Conservation (phyloP, 495 filamentous ascomycete species). For the Durotheca rogersii region DNA sequence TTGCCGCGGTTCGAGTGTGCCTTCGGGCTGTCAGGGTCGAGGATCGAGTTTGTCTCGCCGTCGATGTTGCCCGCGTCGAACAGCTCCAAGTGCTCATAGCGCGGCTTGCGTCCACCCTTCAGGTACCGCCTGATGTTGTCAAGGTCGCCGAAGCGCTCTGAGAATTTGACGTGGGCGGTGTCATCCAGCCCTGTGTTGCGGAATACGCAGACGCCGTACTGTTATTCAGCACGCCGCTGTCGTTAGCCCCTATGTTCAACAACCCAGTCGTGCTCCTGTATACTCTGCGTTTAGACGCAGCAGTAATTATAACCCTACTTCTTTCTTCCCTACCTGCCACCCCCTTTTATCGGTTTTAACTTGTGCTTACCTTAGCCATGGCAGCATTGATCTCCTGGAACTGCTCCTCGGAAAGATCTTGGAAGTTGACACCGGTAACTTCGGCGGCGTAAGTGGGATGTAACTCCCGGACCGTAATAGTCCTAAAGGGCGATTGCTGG, state of each 20-base stretch:
- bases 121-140: constrained; percentile 60
- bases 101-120: constrained; percentile 45
- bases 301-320: too few species aligned
- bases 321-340: too few species aligned
- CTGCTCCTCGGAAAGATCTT: constrained; percentile 45
- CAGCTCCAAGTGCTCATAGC: constrained; percentile 51
- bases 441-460: constrained; percentile 59
- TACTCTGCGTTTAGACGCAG: background rate
- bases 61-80: constrained; percentile 63
- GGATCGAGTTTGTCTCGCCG: constrained; percentile 36
- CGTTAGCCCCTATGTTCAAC: too few species aligned
- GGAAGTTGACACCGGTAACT: constrained; percentile 53
- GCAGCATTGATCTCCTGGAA: constrained; percentile 50
- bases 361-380: constrained; percentile 47
- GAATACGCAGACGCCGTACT: constrained; percentile 61
- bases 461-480: constrained; percentile 45
- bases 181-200: constrained; percentile 55
- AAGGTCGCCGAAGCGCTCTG: constrained; percentile 55
- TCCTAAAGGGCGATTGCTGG: constrained; percentile 35
- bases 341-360: too few species aligned
- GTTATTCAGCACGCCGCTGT: too few species aligned
- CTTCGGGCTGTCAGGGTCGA: constrained; percentile 43
- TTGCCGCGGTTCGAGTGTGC: constrained; percentile 54
- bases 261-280: too few species aligned
- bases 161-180: constrained; percentile 55